phyloP scores from a whole-genome alignment of 2,329 filamentous ascomycete genomes.

The Rasamsonia emersonii region DNA sequence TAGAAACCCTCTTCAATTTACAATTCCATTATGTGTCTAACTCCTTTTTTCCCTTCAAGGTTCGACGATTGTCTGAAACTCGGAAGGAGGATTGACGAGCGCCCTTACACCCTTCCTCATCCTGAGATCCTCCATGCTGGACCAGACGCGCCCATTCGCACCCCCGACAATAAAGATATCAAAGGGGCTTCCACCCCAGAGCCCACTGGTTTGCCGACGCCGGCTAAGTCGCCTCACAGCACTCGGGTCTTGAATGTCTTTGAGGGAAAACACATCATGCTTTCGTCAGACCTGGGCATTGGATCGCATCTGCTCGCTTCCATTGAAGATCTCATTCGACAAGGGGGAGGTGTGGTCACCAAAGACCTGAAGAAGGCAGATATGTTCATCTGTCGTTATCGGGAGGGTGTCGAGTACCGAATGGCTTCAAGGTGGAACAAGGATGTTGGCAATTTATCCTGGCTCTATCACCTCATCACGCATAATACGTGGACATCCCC shows the following conservation, averaged over 20 bases:
- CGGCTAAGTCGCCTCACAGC: constrained; percentile 18
- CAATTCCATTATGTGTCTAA: neutral
- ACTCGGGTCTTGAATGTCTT: constrained; percentile 63
- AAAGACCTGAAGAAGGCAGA: constrained; percentile 60
- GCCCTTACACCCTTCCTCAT: constrained; percentile 75
- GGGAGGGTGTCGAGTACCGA: constrained; percentile 70
- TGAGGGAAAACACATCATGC: constrained; percentile 63
- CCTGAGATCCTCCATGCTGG: constrained; percentile 66
- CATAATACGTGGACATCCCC: constrained; percentile 85
- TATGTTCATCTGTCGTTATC: constrained; percentile 79
- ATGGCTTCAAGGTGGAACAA: constrained; percentile 67
- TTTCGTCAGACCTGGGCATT: constrained; percentile 67
- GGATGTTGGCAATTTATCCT: constrained; percentile 83
- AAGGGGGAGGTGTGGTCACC: constrained; percentile 63
- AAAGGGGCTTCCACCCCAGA: constrained; percentile 56
- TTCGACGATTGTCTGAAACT: constrained; percentile 95
- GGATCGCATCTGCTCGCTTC: constrained; percentile 57
- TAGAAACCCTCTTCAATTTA: neutral
- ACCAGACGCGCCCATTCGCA: constrained; percentile 48
- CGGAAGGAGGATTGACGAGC: constrained; percentile 81
- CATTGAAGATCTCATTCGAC: constrained; percentile 60
- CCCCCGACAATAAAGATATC: constrained; percentile 53
- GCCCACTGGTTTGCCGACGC: constrained; percentile 32
- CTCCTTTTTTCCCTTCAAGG: constrained; percentile 42
- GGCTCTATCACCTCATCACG: constrained; percentile 88